Evolutionary conservation across 2,329 filamentous ascomycete genomes (phyloP).

Genomic region (Hypomyces perniciosus): DNA sequence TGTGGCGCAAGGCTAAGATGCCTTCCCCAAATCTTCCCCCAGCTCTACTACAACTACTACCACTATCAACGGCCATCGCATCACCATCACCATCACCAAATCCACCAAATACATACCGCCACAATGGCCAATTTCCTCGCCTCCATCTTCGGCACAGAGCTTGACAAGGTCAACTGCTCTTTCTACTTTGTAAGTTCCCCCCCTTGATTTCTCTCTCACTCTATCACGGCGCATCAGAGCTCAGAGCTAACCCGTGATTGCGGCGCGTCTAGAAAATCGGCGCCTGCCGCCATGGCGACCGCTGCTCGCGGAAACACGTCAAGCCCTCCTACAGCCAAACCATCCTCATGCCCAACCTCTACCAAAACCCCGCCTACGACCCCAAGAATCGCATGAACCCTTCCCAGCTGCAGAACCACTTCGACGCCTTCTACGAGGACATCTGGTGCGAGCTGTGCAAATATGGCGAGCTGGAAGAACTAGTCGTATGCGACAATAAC

Average conservation of each 20-base stretch:
- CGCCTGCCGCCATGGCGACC: conserved; percentile 95
- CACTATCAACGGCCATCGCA: background rate
- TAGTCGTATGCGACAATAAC: conserved; percentile 99
- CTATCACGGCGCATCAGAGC: no score
- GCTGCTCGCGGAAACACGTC: conserved; percentile 97
- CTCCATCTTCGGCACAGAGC: conserved; percentile 98
- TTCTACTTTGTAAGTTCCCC: conserved; percentile 64
- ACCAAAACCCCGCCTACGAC: conserved; percentile 98
- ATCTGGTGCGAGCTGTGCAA: conserved; percentile 99
- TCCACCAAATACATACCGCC: conserved; percentile 2
- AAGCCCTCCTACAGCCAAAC: conserved; percentile 98
- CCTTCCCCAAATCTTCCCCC: conserved; percentile 17
- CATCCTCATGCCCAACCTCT: conserved; percentile 95
- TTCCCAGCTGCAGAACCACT: conserved; percentile 95
- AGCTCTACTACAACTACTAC: conserved; percentile 1
- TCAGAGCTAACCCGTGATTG: background rate
- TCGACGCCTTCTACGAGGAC: conserved; percentile 99
- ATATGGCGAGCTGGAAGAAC: conserved; percentile 94
- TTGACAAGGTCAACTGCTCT: conserved; percentile 99
- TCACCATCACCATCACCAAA: background rate
- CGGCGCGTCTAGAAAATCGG: conserved; percentile 77
- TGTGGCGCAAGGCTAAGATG: conserved; percentile 23
- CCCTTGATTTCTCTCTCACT: no score
- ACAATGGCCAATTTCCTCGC: conserved; percentile 95
- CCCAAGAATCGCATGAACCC: conserved; percentile 95